A percentile compares a stretch with the other conserved stretches of the same genome.
phyloP scores from a whole-genome alignment of 1,139 yeast species.

The Pichia sp. region DNA sequence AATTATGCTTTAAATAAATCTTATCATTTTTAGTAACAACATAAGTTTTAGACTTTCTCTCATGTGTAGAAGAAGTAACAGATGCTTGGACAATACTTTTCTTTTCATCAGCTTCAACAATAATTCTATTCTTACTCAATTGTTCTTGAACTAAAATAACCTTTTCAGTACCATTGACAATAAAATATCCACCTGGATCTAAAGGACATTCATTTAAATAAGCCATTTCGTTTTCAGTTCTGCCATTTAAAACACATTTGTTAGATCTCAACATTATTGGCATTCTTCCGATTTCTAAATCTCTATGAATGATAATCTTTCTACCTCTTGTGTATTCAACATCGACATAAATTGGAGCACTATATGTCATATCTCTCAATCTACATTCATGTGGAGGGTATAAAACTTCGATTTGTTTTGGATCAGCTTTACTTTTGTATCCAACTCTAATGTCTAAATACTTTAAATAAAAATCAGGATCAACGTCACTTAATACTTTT shows the following conservation, averaged over 20 bases:
- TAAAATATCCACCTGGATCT: conserved; percentile 98
- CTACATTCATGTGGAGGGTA: conserved; percentile 96
- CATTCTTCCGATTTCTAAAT: conserved; percentile 94
- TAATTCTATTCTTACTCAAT: conserved; percentile 91
- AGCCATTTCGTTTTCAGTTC: conserved; percentile 81
- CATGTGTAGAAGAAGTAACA: conserved; percentile 96
- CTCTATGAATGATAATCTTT: conserved; percentile 82
- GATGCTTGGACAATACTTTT: conserved; percentile 95
- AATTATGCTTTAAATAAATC: conserved; percentile 85
- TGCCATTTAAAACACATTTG: conserved; percentile 79
- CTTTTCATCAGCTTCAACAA: conserved; percentile 94
- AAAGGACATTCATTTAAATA: conserved; percentile 87
- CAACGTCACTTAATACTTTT: conserved; percentile 84
- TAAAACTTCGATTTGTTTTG: conserved; percentile 53
- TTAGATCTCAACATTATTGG: conserved; percentile 95
- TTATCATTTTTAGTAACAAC: conserved; percentile 88
- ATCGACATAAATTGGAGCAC: conserved; percentile 95
- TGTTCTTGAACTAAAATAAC: conserved; percentile 97
- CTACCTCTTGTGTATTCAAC: conserved; percentile 95
- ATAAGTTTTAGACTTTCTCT: conserved; percentile 93
- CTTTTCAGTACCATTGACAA: conserved; percentile 96
- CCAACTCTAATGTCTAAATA: conserved; percentile 91
- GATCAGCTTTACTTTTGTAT: conserved; percentile 47
- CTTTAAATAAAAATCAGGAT: conserved; percentile 90
- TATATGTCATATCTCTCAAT: conserved; percentile 86